Conservation (phyloP, 2,329 filamentous ascomycete genomes). For the Microcyclosporella mali region DNA sequence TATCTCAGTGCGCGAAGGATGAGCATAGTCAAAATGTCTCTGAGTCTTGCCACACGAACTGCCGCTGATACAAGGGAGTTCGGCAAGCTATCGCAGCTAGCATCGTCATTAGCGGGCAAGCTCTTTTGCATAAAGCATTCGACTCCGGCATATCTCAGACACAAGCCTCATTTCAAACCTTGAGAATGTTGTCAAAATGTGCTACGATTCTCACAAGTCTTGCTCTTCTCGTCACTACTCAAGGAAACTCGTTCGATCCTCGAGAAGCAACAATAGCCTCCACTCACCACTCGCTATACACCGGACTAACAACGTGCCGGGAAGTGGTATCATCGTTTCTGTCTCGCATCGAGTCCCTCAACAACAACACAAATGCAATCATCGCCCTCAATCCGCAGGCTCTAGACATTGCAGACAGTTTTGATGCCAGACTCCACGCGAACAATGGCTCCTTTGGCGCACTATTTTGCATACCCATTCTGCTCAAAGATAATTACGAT, state of each 20-base stretch:
- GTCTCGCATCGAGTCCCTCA: conserved; percentile 51
- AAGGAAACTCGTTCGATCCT: conserved; percentile 39
- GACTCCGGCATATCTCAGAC: too few relatives aligned
- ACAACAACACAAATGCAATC: conserved; percentile 53
- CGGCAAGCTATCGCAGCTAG: too few relatives aligned
- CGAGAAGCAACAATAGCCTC: conserved; percentile 54
- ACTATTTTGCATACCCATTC: conserved; percentile 56
- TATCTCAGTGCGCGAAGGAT: too few relatives aligned
- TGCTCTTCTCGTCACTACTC: too few relatives aligned
- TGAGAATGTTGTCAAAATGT: too few relatives aligned
- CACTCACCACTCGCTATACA: conserved; percentile 52
- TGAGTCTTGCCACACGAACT: too few relatives aligned
- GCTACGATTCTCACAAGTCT: too few relatives aligned
- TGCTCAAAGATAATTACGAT: conserved; percentile 61
- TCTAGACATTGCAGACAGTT: conserved; percentile 42
- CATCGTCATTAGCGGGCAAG: too few relatives aligned
- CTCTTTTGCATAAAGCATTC: too few relatives aligned
- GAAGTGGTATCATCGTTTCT: conserved; percentile 52
- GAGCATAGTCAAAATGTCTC: too few relatives aligned
- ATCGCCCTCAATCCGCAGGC: conserved; percentile 48
- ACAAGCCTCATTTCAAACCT: too few relatives aligned
- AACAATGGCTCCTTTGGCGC: conserved; percentile 45
- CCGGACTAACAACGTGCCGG: conserved; percentile 49
- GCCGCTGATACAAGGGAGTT: too few relatives aligned
- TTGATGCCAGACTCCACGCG: conserved; percentile 43